Evolutionary conservation across 805 yeast species (phyloP), one percentile per base, ranked within the genome.

Genomic region (Wickerhamomyces rabaulensis): DNA sequence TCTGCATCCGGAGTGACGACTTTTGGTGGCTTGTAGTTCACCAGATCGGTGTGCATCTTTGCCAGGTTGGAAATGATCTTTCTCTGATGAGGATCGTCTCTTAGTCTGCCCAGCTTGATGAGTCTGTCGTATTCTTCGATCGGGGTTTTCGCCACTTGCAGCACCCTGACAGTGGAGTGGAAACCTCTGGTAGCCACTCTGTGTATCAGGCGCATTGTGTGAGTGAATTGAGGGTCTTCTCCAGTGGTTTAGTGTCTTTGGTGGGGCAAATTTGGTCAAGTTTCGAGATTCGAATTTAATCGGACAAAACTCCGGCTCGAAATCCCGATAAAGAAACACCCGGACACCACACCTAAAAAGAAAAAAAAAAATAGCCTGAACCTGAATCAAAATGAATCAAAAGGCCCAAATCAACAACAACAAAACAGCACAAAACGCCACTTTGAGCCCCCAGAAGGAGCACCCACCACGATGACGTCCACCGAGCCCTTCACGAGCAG

Each of bases 61-160:
- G 85, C 78, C 48, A 92, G 67, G 13, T 75, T 76, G 16, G 76
- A 63, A 37, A 92, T 78, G 46, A 89, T 84, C 26, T 78, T 76
- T 37, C 96, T 73, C 66, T 92, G 98, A 63, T 84, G 84, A 19
- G 78, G 80, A 61, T 92, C 99, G 55, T 85, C 87, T 48, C 78
- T 71, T 21, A 86, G 66, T 47, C 67, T 69, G 0, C 82, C 81
- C 13, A 63, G 41, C n/a, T 68, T 60, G 4, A 80, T 79, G 23
- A 74, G 61, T 37, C 65, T 48, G 45, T 80, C 73, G 52, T 81
- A 81, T 47, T 74, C 76, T 46, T 73, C 69, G 9, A 81, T 48
- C 1, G 85, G 86, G 2, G 77, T 68, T 42, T 49, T 49, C 2
- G 50, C 42, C n/a, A 33, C 51, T 20, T 50, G 46, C 10, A 43